Conservation (phyloP, 1,284 basidiomycete genomes). For the Trametes sp. region DNA sequence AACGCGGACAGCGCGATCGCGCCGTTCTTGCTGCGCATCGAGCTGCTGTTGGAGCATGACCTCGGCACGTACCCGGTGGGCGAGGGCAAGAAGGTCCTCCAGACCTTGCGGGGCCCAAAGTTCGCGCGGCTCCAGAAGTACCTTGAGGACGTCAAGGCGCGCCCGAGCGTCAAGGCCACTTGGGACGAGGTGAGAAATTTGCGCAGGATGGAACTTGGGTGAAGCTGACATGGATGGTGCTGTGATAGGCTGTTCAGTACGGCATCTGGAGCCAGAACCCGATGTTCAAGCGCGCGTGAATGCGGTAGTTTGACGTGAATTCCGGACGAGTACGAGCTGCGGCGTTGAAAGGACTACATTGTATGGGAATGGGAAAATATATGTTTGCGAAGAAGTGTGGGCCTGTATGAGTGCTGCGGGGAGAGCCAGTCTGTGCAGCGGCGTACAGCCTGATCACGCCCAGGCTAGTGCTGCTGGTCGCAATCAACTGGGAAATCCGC, state of each 20-base stretch:
- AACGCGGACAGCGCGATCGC: slow-evolving; percentile 61
- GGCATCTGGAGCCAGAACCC: slow-evolving; percentile 3
- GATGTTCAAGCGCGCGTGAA: neutral
- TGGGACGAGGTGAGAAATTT: slow-evolving; percentile 41
- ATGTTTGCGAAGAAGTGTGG: no score
- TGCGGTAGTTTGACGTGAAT: neutral
- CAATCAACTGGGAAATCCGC: no score
- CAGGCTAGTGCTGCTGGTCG: no score
- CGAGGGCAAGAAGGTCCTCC: slow-evolving; percentile 40
- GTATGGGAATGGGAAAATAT: no score
- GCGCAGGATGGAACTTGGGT: neutral
- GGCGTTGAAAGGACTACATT: no score
- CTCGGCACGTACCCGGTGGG: slow-evolving; percentile 41
- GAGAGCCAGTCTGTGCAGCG: no score
- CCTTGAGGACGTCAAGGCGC: slow-evolving; percentile 36
- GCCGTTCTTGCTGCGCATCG: slow-evolving; percentile 45
- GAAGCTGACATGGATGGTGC: neutral
- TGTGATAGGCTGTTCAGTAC: neutral
- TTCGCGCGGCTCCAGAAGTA: slow-evolving; percentile 44
- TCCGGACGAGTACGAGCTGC: no score
- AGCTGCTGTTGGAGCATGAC: slow-evolving; percentile 39
- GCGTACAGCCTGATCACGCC: no score
- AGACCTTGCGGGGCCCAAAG: slow-evolving; percentile 34
- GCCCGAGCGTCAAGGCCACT: slow-evolving; percentile 41
- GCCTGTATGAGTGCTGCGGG: no score